Percentiles rank a stretch among this genome's conserved stretches.
Conservation (phyloP, 2,329 filamentous ascomycete species). For the Zymoseptoria passerinii region DNA sequence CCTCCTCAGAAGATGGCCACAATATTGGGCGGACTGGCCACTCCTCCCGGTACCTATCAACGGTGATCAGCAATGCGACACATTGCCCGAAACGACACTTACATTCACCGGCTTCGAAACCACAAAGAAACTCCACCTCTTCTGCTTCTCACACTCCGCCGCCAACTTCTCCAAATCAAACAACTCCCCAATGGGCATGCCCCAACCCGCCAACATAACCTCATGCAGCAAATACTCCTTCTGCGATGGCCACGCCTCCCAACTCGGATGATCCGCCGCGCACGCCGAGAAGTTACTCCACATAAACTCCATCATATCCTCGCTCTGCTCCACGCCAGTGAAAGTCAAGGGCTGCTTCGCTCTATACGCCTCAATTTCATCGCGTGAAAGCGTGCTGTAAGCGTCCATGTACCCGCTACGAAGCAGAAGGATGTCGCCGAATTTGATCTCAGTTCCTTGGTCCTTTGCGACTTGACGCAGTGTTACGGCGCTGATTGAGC, state of each 20-base stretch:
- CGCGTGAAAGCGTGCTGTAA: slow-evolving; percentile 31
- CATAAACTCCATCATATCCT: slow-evolving; percentile 37
- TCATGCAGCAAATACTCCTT: slow-evolving; percentile 36
- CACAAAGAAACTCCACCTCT: slow-evolving; percentile 42
- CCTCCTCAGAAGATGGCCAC: slow-evolving; percentile 31
- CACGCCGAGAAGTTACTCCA: slow-evolving; percentile 34
- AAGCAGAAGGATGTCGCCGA: slow-evolving; percentile 47
- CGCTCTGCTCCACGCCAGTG: slow-evolving; percentile 42
- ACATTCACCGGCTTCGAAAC: slow-evolving; percentile 42
- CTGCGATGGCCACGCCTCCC: slow-evolving; percentile 33
- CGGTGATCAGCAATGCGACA: slow-evolving; percentile 27
- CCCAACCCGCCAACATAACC: slow-evolving; percentile 43
- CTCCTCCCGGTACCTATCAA: slow-evolving; percentile 27
- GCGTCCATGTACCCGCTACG: slow-evolving; percentile 42
- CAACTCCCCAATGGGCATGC: slow-evolving; percentile 44
- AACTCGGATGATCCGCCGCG: slow-evolving; percentile 32
- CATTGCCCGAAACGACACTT: slow-evolving; percentile 6
- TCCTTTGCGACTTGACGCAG: slow-evolving; percentile 37
- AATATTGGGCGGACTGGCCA: slow-evolving; percentile 33
- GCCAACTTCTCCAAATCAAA: slow-evolving; percentile 43
- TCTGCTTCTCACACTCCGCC: slow-evolving; percentile 30
- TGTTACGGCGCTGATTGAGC: slow-evolving; percentile 31
- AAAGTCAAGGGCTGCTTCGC: slow-evolving; percentile 37
- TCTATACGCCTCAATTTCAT: slow-evolving; percentile 32
- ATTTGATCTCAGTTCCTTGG: slow-evolving; percentile 47